Percentiles rank a stretch among this genome's conserved stretches.
Evolutionary conservation across 1,284 basidiomycete species (phyloP).

Genomic region (Paramarasmius palmivorus): DNA sequence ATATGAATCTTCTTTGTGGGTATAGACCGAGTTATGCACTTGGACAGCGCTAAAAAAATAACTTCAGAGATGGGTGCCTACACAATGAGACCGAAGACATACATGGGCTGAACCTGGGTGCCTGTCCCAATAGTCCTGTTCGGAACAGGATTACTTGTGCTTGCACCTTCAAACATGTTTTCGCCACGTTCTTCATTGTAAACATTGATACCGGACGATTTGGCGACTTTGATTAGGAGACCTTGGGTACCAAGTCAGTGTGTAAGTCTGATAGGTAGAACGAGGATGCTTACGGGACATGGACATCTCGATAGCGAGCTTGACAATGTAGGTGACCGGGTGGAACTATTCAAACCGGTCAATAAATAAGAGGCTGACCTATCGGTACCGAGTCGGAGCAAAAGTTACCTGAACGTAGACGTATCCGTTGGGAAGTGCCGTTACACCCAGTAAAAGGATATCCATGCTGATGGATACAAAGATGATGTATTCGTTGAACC

Average conservation of each 20-base stretch:
- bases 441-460: conserved; percentile 4
- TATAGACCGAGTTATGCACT: too few species aligned
- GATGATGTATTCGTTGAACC: conserved; percentile 11
- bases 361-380: neutral
- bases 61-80: too few species aligned
- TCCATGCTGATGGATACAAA: conserved; percentile 8
- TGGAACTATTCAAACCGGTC: conserved; percentile 4
- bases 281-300: conserved; percentile 3
- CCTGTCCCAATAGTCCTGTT: too few species aligned
- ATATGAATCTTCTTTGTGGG: too few species aligned
- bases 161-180: too few species aligned
- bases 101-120: too few species aligned
- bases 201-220: conserved; percentile 5
- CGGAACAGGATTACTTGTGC: too few species aligned
- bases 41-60: too few species aligned
- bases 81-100: too few species aligned
- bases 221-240: conserved; percentile 5
- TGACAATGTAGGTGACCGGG: conserved; percentile 10
- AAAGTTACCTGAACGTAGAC: neutral
- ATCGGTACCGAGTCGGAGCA: neutral
- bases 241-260: neutral
- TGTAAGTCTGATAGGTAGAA: neutral
- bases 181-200: neutral
- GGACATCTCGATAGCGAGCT: conserved; percentile 10
- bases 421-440: neutral